phyloP scores from a whole-genome alignment of 345 rosid genomes.

The Orychophragmus violaceus region DNA sequence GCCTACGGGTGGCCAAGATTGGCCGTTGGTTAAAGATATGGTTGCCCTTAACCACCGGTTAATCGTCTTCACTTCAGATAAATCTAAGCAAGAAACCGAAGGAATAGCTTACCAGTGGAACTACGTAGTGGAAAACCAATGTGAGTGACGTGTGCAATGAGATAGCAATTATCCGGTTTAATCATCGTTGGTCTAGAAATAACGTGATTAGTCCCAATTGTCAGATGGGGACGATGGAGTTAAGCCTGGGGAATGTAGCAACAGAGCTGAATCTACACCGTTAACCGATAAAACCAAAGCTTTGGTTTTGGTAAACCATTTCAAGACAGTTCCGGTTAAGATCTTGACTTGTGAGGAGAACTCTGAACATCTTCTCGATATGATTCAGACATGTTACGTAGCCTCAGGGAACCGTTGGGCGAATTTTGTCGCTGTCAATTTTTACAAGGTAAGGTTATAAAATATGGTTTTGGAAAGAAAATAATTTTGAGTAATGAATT shows the following conservation, averaged over 20 bases:
- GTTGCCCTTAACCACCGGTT: constrained; percentile 41
- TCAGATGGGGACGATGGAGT: constrained; percentile 43
- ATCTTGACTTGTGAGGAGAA: constrained; percentile 36
- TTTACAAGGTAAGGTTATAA: constrained; percentile 37
- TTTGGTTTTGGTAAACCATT: constrained; percentile 44
- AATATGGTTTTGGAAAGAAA: background rate
- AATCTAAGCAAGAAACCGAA: constrained; percentile 41
- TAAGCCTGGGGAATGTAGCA: constrained; percentile 30
- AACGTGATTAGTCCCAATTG: background rate
- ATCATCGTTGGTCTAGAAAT: background rate
- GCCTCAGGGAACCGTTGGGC: constrained; percentile 52
- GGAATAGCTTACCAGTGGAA: constrained; percentile 67
- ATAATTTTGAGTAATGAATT: background rate
- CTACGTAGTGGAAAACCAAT: constrained; percentile 48
- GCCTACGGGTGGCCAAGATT: constrained; percentile 46
- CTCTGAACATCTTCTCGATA: constrained; percentile 30
- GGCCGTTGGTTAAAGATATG: constrained; percentile 53
- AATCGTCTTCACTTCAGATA: constrained; percentile 46
- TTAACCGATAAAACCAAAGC: constrained; percentile 44
- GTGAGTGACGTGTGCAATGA: constrained; percentile 26
- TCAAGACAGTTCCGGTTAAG: constrained; percentile 34
- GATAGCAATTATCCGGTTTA: background rate
- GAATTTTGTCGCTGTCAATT: constrained; percentile 49
- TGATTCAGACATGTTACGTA: constrained; percentile 37
- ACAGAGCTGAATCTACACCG: constrained; percentile 38